These are phyloP conservation scores for Xylariaceae sp. DNA, from an alignment of 2,329 filamentous ascomycete genomes.

Conservation along the genomic window DNA sequence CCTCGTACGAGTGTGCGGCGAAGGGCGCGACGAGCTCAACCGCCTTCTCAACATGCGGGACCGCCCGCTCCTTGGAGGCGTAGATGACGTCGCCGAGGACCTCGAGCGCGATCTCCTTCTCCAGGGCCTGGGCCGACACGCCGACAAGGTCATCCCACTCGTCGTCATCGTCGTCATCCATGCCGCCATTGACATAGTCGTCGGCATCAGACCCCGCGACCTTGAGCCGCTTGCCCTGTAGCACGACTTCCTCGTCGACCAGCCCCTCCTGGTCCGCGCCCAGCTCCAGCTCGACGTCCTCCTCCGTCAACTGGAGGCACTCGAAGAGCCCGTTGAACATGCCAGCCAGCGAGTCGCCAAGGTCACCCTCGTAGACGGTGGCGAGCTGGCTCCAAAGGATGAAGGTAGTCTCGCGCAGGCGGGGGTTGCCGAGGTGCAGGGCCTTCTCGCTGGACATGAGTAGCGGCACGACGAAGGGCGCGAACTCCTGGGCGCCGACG, in stretches of 20 bases:
- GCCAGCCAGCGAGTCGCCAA: conserved; percentile 68
- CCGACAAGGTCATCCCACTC: conserved; percentile 79
- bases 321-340: conserved; percentile 76
- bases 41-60: conserved; percentile 72
- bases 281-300: conserved; percentile 70
- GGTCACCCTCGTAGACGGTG: conserved; percentile 84
- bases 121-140: conserved; percentile 81
- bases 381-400: conserved; percentile 93
- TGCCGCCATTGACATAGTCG: conserved; percentile 50
- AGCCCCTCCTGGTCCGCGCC: conserved; percentile 43
- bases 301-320: conserved; percentile 79
- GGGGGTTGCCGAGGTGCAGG: conserved; percentile 77
- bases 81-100: conserved; percentile 89
- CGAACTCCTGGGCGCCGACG: conserved; percentile 78
- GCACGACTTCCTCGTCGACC: conserved; percentile 42
- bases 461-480: conserved; percentile 81
- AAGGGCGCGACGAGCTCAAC: conserved; percentile 75
- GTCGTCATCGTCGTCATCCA: conserved; percentile 67
- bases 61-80: conserved; percentile 49
- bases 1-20: conserved; percentile 84
- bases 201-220: conserved; percentile 50
- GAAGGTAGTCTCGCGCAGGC: conserved; percentile 92
- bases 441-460: conserved; percentile 93
- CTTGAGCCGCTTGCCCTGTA: conserved; percentile 80
- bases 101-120: conserved; percentile 96